Conservation (phyloP, 331 rosid genomes). For the Cydonia oblonga region DNA sequence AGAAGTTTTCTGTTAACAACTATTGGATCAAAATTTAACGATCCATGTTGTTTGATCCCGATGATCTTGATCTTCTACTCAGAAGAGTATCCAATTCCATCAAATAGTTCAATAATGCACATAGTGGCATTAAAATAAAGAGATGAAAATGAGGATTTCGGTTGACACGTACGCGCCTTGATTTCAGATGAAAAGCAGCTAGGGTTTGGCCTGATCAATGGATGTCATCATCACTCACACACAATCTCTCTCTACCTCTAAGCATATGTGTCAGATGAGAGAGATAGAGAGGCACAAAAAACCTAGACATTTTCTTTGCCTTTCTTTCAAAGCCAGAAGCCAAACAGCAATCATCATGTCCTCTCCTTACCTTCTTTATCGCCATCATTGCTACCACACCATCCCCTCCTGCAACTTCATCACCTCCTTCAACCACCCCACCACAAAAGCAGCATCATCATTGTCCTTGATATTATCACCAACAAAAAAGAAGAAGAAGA, state of each 20-base stretch:
- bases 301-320: conserved; percentile 33
- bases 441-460: conserved; percentile 42
- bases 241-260: neutral
- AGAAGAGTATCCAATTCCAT: no score
- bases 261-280: conserved; percentile 15
- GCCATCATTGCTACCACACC: conserved; percentile 72
- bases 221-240: conserved; percentile 6
- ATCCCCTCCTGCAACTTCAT: conserved; percentile 7
- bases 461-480: neutral
- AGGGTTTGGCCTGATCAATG: conserved; percentile 11
- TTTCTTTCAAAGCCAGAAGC: conserved; percentile 47
- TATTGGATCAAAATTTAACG: no score
- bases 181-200: neutral
- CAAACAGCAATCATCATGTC: conserved; percentile 57
- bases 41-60: no score
- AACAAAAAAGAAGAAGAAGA: neutral
- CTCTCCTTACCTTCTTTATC: conserved; percentile 31
- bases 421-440: conserved; percentile 22
- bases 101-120: no score
- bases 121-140: no score
- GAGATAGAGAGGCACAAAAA: conserved; percentile 19
- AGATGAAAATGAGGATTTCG: neutral
- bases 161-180: neutral
- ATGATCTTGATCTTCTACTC: no score
- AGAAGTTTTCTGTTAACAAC: no score